phyloP scores from a whole-genome alignment of 306 rosid species.

The Rosa persica region DNA sequence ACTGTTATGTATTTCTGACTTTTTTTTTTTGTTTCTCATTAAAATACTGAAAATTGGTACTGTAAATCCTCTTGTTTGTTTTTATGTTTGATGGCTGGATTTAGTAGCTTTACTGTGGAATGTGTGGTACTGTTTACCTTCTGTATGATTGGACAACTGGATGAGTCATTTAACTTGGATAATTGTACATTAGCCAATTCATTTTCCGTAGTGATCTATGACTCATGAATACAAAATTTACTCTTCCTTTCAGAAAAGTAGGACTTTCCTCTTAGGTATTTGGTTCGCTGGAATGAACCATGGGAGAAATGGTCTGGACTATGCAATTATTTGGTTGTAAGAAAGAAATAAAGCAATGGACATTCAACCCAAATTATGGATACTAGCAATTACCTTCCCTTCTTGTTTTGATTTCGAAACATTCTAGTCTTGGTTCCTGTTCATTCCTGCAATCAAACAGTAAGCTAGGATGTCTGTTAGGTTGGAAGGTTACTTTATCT shows the following conservation, averaged over 20 bases:
- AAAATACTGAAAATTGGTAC: background rate
- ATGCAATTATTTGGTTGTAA: background rate
- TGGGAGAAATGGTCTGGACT: background rate
- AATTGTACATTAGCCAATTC: background rate
- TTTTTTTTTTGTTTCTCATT: background rate
- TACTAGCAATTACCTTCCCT: background rate
- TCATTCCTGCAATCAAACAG: background rate
- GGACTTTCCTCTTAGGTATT: background rate
- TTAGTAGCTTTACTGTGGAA: background rate
- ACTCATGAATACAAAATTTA: background rate
- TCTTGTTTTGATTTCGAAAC: background rate
- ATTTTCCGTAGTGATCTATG: background rate
- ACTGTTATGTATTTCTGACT: background rate
- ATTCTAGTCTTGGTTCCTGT: background rate
- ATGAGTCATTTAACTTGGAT: background rate
- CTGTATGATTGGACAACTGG: background rate
- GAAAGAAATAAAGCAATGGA: conserved; percentile 1
- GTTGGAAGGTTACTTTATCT: background rate
- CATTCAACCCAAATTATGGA: background rate
- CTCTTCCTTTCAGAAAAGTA: background rate
- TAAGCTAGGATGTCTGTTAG: background rate
- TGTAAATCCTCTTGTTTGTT: background rate
- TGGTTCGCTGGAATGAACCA: background rate
- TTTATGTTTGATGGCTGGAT: background rate
- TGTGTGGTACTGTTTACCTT: background rate